Conservation (phyloP, 2,329 filamentous ascomycete species). For the Mollisiaceae sp. region DNA sequence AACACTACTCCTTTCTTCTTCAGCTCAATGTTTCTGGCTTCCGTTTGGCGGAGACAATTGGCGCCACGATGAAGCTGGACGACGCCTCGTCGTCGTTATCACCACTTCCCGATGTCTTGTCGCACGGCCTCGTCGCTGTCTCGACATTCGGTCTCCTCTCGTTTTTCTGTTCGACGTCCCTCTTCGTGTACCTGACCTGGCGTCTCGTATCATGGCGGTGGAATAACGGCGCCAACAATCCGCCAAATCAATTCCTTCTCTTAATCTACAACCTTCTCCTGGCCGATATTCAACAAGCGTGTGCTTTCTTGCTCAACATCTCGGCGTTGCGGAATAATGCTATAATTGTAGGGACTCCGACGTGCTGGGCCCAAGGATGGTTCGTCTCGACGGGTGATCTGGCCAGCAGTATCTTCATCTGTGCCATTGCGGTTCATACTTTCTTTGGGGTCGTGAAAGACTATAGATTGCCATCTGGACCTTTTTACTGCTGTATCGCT, state of each 20-base stretch:
- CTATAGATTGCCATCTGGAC: conserved; percentile 54
- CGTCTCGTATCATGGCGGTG: conserved; percentile 38
- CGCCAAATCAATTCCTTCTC: conserved; percentile 70
- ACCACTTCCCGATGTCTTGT: conserved; percentile 38
- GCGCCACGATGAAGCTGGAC: conserved; percentile 31
- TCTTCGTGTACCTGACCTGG: conserved; percentile 51
- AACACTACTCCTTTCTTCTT: conserved; percentile 11
- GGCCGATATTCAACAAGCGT: conserved; percentile 69
- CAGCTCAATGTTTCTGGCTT: conserved; percentile 7
- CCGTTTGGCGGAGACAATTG: conserved; percentile 8
- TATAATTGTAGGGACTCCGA: conserved; percentile 57
- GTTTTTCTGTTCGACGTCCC: conserved; percentile 49
- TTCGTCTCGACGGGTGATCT: conserved; percentile 71
- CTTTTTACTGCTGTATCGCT: conserved; percentile 55
- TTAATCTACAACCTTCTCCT: conserved; percentile 72
- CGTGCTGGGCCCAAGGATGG: conserved; percentile 70
- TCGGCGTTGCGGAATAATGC: conserved; percentile 60
- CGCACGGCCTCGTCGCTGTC: conserved; percentile 51
- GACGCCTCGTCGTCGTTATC: conserved; percentile 32
- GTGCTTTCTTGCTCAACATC: conserved; percentile 67
- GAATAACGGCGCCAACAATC: conserved; percentile 27
- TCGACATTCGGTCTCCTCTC: conserved; percentile 52
- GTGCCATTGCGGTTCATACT: conserved; percentile 68
- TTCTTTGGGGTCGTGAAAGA: conserved; percentile 65
- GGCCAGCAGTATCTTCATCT: conserved; percentile 69